Evolutionary conservation across 495 filamentous ascomycete species (phyloP).

Genomic region (Penicillium mononematosum): DNA sequence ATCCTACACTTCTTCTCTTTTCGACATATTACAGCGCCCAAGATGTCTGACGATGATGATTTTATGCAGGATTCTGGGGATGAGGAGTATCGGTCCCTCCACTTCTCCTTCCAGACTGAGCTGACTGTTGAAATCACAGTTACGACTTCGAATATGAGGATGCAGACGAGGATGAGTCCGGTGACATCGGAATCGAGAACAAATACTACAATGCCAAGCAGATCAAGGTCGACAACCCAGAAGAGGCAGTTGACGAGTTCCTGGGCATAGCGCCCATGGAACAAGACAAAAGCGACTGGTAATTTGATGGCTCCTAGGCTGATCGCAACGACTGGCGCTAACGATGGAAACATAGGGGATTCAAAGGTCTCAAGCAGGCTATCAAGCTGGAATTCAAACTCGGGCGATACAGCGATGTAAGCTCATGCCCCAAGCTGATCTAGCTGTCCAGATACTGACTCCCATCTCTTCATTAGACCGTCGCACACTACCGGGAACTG

Average conservation of each 20-base stretch:
- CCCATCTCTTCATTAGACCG: slow-evolving; percentile 58
- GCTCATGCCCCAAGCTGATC: slow-evolving; percentile 10
- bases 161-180: slow-evolving; percentile 81
- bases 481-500: slow-evolving; percentile 93
- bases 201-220: slow-evolving; percentile 99
- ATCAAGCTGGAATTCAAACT: slow-evolving; percentile 96
- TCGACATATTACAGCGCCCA: slow-evolving; percentile 11
- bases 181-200: slow-evolving; percentile 95
- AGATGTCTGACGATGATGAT: slow-evolving; percentile 94
- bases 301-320: slow-evolving; percentile 12
- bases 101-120: slow-evolving; percentile 14
- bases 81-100: slow-evolving; percentile 57
- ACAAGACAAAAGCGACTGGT: slow-evolving; percentile 91
- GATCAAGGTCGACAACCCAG: slow-evolving; percentile 81
- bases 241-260: slow-evolving; percentile 90
- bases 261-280: slow-evolving; percentile 81
- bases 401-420: slow-evolving; percentile 77
- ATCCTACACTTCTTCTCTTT: neutral
- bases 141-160: slow-evolving; percentile 98
- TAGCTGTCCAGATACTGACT: slow-evolving; percentile 13
- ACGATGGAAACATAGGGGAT: slow-evolving; percentile 59
- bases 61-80: slow-evolving; percentile 99
- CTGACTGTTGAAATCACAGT: slow-evolving; percentile 39
- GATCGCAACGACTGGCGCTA: slow-evolving; percentile 14
- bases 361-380: slow-evolving; percentile 96